These are phyloP conservation scores for Effrenium voratum DNA, from an alignment of 73 alveolate genomes.

Conservation along the genomic window DNA sequence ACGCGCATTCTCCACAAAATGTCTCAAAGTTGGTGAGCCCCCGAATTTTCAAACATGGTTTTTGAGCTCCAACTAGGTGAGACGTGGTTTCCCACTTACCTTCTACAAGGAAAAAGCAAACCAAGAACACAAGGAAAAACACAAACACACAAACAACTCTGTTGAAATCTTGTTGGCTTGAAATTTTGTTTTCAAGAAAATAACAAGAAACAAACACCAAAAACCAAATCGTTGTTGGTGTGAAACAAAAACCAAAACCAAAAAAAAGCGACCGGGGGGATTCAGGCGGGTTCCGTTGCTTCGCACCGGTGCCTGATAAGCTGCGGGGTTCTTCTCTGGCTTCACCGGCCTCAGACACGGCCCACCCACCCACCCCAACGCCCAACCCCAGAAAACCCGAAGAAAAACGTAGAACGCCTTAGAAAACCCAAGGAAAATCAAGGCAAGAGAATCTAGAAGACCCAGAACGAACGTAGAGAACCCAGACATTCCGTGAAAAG, in stretches of 20 bases:
- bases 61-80: too few species aligned
- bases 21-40: too few species aligned
- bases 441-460: not conserved
- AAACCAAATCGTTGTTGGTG: not conserved
- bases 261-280: not conserved
- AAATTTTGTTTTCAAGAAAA: not conserved
- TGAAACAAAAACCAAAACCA: not conserved
- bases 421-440: not conserved
- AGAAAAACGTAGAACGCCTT: not conserved
- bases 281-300: not conserved
- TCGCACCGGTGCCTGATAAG: slow-evolving; percentile 27
- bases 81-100: too few species aligned
- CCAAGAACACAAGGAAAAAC: too few species aligned
- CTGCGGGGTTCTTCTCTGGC: slow-evolving; percentile 72
- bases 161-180: too few species aligned
- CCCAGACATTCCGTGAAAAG: too few species aligned
- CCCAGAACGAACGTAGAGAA: not conserved
- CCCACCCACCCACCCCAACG: not conserved
- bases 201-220: not conserved
- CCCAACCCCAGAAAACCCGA: not conserved
- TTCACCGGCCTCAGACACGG: slow-evolving; percentile 35
- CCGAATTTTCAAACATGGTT: too few species aligned
- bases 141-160: not conserved
- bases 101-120: too few species aligned
- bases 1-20: too few species aligned